Conservation (phyloP, 1,284 basidiomycete genomes). For the Malassezia nana region DNA sequence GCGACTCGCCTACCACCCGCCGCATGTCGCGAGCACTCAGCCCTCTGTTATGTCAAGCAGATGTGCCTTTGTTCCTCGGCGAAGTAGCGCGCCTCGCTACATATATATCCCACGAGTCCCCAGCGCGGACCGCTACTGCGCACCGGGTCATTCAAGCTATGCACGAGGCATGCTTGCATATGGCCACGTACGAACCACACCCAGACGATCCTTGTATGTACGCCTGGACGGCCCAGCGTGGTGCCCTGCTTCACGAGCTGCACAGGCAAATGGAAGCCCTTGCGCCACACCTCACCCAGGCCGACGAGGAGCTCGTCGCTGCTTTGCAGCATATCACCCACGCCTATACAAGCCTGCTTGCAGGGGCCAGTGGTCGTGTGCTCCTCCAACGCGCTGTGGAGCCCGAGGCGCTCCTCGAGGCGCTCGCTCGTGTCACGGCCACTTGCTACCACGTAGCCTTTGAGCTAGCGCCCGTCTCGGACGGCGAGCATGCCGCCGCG, state of each 20-base stretch:
- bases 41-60: neutral
- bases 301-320: neutral
- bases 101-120: neutral
- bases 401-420: neutral
- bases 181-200: neutral
- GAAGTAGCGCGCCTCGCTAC: slow-evolving; percentile 1
- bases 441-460: slow-evolving; percentile 3
- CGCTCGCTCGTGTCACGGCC: slow-evolving; percentile 3
- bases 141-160: neutral
- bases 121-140: neutral
- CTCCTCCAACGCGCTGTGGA: neutral
- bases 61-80: slow-evolving; percentile 2
- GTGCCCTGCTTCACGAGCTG: slow-evolving; percentile 1
- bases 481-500: slow-evolving; percentile 8
- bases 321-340: slow-evolving; percentile 8
- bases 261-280: neutral
- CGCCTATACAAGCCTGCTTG: neutral
- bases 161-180: neutral
- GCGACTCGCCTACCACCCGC: neutral
- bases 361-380: neutral
- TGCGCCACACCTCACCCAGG: neutral
- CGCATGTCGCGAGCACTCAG: neutral
- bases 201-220: neutral
- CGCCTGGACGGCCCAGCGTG: slow-evolving; percentile 5
- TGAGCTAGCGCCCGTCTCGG: slow-evolving; percentile 22